phyloP scores from a whole-genome alignment of 2,329 filamentous ascomycete genomes.

The Xylariaceae sp. region DNA sequence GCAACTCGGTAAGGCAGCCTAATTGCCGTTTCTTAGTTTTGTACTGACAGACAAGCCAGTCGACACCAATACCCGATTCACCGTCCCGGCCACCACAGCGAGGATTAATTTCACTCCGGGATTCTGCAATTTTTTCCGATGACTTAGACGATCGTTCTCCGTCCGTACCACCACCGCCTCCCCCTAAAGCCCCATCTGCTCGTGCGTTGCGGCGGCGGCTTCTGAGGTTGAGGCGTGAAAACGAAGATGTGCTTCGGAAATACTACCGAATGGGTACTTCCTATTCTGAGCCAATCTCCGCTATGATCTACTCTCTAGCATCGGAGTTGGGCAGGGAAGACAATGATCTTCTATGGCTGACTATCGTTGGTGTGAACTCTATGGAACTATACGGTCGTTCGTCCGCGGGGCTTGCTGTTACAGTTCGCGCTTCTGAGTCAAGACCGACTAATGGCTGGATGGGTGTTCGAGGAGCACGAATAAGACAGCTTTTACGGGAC shows the following conservation, averaged over 20 bases:
- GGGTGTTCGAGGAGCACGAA: conserved; percentile 74
- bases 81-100: conserved; percentile 57
- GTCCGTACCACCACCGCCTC: conserved; percentile 54
- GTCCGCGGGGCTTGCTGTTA: conserved; percentile 69
- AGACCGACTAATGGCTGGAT: conserved; percentile 68
- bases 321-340: conserved; percentile 94
- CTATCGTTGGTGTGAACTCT: conserved; percentile 92
- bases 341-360: conserved; percentile 91
- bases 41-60: conserved; percentile 42
- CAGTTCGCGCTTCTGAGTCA: conserved; percentile 52
- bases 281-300: conserved; percentile 92
- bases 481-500: conserved; percentile 81
- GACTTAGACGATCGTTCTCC: conserved; percentile 52
- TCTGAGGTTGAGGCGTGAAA: conserved; percentile 68
- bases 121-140: conserved; percentile 46
- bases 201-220: conserved; percentile 68
- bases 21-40: conserved; percentile 28
- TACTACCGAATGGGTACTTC: conserved; percentile 88
- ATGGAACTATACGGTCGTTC: conserved; percentile 88
- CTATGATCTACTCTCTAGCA: conserved; percentile 88
- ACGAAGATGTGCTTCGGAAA: conserved; percentile 69
- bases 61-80: conserved; percentile 61
- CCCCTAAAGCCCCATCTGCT: conserved; percentile 62
- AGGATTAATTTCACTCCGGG: conserved; percentile 54
- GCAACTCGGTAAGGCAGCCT: conserved; percentile 67